Conservation (phyloP, 768 basidiomycete genomes). For the Gyrodon lividus region DNA sequence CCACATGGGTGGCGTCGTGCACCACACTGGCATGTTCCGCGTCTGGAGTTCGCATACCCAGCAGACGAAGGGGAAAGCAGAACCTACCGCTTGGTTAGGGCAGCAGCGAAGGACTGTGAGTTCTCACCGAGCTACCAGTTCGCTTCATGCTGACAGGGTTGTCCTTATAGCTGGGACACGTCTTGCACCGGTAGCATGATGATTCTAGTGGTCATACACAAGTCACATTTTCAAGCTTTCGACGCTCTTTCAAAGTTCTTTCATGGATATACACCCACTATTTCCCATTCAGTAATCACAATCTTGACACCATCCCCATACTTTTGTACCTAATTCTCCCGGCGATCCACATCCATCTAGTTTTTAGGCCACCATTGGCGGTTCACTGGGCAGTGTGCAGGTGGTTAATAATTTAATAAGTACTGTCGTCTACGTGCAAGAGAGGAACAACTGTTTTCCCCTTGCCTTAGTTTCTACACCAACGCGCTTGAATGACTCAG, state of each 20-base stretch:
- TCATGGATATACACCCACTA: conserved; percentile 13
- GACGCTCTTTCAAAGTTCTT: not conserved
- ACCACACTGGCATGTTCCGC: conserved; percentile 64
- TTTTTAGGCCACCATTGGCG: not conserved
- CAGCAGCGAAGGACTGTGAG: conserved; percentile 56
- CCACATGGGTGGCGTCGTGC: conserved; percentile 76
- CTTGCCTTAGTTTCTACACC: no score
- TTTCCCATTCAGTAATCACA: conserved; percentile 9
- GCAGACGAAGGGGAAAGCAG: conserved; percentile 41
- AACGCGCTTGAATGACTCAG: no score
- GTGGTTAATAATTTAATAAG: no score
- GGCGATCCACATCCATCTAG: not conserved
- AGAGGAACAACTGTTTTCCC: no score
- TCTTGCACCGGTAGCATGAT: conserved; percentile 22
- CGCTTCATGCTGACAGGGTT: conserved; percentile 1
- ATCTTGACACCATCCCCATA: conserved; percentile 1
- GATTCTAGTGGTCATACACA: not conserved
- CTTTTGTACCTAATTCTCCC: conserved; percentile 3
- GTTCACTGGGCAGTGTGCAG: no score
- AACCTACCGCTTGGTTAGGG: conserved; percentile 69
- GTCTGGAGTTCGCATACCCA: conserved; percentile 59
- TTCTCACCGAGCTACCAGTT: not conserved
- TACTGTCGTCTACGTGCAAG: no score
- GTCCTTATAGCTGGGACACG: conserved; percentile 27
- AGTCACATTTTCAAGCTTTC: not conserved